Conservation (phyloP, 345 rosid genomes). For the Reutealis trisperma region DNA sequence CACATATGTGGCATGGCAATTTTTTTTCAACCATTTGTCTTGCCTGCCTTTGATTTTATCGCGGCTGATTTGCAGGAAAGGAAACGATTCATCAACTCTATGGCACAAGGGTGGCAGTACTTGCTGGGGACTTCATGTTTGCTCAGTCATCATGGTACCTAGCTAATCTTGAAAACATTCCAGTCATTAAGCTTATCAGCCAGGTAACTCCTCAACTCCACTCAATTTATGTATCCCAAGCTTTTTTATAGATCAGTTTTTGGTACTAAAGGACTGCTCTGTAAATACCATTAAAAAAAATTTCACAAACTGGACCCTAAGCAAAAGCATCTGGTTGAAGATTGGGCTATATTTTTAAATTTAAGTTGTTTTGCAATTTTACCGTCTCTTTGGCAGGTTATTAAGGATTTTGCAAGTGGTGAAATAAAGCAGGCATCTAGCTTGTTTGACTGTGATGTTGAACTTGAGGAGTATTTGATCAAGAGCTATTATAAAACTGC, state of each 20-base stretch:
- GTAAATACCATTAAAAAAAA: neutral
- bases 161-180: slow-evolving; percentile 89
- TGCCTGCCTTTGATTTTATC: neutral
- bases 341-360: neutral
- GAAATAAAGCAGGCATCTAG: slow-evolving; percentile 97
- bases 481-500: slow-evolving; percentile 97
- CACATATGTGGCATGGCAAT: neutral
- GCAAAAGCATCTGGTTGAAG: neutral
- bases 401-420: slow-evolving; percentile 97
- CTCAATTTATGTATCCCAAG: neutral
- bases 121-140: slow-evolving; percentile 97
- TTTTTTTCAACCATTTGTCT: neutral
- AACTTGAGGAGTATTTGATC: slow-evolving; percentile 80
- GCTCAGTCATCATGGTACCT: slow-evolving; percentile 99
- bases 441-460: slow-evolving; percentile 77
- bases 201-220: slow-evolving; percentile 53
- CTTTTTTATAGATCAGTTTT: neutral
- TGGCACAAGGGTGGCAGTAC: slow-evolving; percentile 86
- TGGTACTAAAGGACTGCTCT: too few relatives aligned
- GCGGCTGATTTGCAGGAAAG: slow-evolving; percentile 49
- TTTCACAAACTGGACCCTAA: neutral
- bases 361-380: neutral
- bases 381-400: slow-evolving; percentile 53
- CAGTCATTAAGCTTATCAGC: slow-evolving; percentile 94
- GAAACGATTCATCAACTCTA: slow-evolving; percentile 81